Evolutionary conservation across 108 stramenopile genomes (phyloP), one percentile per base, ranked within the genome.

Genomic region (Nitzschia putrida): DNA sequence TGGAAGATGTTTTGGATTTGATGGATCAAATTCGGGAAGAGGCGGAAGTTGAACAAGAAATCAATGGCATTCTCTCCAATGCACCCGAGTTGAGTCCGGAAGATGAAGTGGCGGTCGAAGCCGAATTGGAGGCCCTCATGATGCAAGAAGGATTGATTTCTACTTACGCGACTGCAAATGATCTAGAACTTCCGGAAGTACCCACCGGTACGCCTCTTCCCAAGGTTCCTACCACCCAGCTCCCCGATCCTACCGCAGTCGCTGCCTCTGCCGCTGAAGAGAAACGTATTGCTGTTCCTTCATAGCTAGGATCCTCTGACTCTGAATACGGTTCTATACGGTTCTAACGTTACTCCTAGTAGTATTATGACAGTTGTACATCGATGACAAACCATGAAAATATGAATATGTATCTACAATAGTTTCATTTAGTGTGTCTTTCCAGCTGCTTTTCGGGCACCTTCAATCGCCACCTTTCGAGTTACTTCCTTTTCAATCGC

Each of bases 1-100:
- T 94, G 14, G 96, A 97, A 41, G 88, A 92, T 80, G 90, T 97
- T n/a, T 61, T 93, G 65, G 68, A 92, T 43, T 78, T 97, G 66
- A 94, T 97, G 96, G 96, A 94, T 64, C 80, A 91, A 45, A 83
- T 94, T 53, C 72, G 84, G 44, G 93, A 94, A 80, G 85, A 92
- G 69, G 61, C 80, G 57, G 93, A 92, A 68, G 71, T 92, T 21
- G 92, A 96, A 75, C 76, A 71, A 61, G 85, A 84, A 76, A 92
- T 96, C 53, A 78, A 76, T n/a, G 83, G 87, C 21, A 73, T 84
- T 49, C 57, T 93, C 24, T 59, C 69, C 23, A 72, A 72, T 23
- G 61, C 66, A 0, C 74, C 80, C n/a, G 38, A 25, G 26, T 57
- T 86, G 39, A 54, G 74, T 10, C 54, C 68, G 0, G 83, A 74